Base-by-base conservation (phyloP, 1,139 yeast species). In the Arxiozyma telluris region DNA sequence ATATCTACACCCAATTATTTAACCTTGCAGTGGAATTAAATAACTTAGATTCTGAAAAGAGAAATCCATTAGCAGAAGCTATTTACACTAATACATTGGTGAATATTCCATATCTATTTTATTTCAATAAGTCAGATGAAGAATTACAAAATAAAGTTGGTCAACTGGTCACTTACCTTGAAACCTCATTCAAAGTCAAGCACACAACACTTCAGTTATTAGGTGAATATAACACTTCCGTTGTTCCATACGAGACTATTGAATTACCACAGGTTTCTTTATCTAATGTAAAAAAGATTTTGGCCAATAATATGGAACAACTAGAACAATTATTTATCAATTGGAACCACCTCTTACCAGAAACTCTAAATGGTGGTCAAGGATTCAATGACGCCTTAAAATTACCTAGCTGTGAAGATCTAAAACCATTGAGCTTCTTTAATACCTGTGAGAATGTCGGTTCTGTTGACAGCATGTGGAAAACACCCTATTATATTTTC, bases 61-160 rank as follows among this genome's bases (percentile, higher is more conserved):
- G 87, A 66, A 74, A 71, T 52, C 81, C 87, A 0, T 70, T 84
- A 51, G 87, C 89, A 1, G 91, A 87, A 64, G 84, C 84, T 51
- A 70, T 89, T 22, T 87, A 73, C 64, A 82, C 81, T 59, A 80
- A 82, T 59, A 80, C 83, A 1, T 71, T 87, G 57, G 69, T 86
- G 38, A 76, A 90, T 8, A 64, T 88, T 49, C 96, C 97, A 3
- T 88, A 83, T 65, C 69, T 85, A 56, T 73, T 81, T 59, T 75
- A 79, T 55, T 79, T 79, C 57, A 78, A 75, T 52, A 65, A 65
- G 30, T 53, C 56, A 30, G 66, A 68, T 58, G 71, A 64, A 42
- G 64, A 76, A 46, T 71, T 71, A 18, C 64, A 58, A 1, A 68
- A 72, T 1, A 69, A 73, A 23, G 74, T 79, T 44, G 73, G 75